phyloP scores from a whole-genome alignment of 306 rosid genomes.

The Castanopsis chinensis region DNA sequence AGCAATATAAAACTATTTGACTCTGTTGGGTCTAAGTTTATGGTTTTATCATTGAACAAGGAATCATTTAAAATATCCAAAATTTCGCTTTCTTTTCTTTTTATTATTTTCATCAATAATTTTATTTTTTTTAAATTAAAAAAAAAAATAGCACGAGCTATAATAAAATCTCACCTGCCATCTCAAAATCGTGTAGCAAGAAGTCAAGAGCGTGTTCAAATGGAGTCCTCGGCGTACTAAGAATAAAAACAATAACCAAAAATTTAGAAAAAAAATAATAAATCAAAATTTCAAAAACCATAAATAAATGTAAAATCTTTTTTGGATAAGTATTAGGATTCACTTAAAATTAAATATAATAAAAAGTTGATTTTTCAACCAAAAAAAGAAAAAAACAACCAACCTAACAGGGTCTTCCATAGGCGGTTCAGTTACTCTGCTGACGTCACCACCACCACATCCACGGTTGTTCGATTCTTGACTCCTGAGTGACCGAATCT shows the following conservation, averaged over 20 bases:
- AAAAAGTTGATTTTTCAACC: constrained; percentile 9
- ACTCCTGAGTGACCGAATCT: constrained; percentile 58
- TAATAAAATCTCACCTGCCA: constrained; percentile 74
- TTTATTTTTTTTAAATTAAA: background rate
- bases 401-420: constrained; percentile 36
- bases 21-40: background rate
- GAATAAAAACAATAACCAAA: constrained; percentile 12
- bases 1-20: background rate
- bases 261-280: background rate
- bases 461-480: constrained; percentile 37
- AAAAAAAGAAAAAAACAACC: constrained; percentile 16
- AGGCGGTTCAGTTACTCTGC: constrained; percentile 42
- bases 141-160: background rate
- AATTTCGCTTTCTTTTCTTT: background rate
- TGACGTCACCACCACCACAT: constrained; percentile 24
- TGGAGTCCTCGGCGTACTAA: constrained; percentile 66
- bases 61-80: background rate
- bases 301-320: background rate
- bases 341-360: background rate
- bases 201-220: constrained; percentile 89
- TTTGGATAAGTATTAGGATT: background rate
- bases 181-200: constrained; percentile 90
- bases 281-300: background rate
- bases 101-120: background rate
- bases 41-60: background rate